Evolutionary conservation across 2,329 filamentous ascomycete species (phyloP).

Genomic region (Xylaria sp.): DNA sequence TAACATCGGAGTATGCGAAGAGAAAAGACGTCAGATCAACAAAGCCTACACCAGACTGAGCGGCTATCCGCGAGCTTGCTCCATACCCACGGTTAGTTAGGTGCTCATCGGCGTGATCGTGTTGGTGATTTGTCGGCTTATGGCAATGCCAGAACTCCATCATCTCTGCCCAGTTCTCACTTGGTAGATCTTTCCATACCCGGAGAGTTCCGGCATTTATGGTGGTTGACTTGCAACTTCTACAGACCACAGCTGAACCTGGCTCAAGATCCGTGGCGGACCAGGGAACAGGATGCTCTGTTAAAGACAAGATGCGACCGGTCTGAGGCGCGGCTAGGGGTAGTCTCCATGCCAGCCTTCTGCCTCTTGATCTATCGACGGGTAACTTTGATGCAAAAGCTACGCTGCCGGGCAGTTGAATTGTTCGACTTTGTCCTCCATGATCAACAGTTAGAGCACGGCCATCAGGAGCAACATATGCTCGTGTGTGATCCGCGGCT

Average conservation of each 20-base stretch:
- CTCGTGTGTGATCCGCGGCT: slow-evolving; percentile 39
- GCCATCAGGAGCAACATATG: slow-evolving; percentile 42
- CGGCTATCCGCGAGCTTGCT: slow-evolving; percentile 68
- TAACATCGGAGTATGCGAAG: slow-evolving; percentile 62
- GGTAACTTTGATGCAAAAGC: slow-evolving; percentile 34
- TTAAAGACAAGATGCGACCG: slow-evolving; percentile 12
- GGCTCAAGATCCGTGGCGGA: slow-evolving; percentile 44
- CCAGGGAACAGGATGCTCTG: slow-evolving; percentile 48
- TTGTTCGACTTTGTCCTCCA: slow-evolving; percentile 34
- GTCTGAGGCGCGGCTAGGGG: slow-evolving; percentile 32
- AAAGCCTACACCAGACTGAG: slow-evolving; percentile 63
- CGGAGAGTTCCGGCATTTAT: slow-evolving; percentile 38
- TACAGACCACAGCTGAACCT: slow-evolving; percentile 39
- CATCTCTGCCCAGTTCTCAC: slow-evolving; percentile 98
- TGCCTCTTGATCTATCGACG: slow-evolving; percentile 31
- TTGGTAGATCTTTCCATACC: slow-evolving; percentile 87
- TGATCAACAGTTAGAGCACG: slow-evolving; percentile 45
- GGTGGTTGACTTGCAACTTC: slow-evolving; percentile 36
- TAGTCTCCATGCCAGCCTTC: slow-evolving; percentile 50
- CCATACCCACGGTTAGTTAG: slow-evolving; percentile 70
- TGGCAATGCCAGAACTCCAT: slow-evolving; percentile 99
- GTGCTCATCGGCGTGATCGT: slow-evolving; percentile 36
- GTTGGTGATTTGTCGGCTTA: slow-evolving; percentile 59
- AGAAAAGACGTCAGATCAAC: slow-evolving; percentile 77
- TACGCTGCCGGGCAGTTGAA: slow-evolving; percentile 40